Percentiles rank a stretch among this genome's conserved stretches.
phyloP scores from a whole-genome alignment of 805 yeast genomes.

The Metschnikowia amazonensis region DNA sequence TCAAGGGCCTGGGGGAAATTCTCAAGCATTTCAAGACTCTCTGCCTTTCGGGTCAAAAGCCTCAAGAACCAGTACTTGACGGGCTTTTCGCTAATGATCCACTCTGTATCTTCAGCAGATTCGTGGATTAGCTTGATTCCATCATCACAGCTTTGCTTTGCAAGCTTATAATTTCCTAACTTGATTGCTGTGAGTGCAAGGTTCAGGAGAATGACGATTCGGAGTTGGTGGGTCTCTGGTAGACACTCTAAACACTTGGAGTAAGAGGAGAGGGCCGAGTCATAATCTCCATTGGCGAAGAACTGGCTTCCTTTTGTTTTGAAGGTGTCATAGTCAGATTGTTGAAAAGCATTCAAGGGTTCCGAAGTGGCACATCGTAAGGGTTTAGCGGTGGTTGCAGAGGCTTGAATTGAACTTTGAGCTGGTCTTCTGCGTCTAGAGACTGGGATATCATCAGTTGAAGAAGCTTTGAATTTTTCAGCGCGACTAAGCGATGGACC shows the following conservation, averaged over 20 bases:
- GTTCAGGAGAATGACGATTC: conserved; percentile 71
- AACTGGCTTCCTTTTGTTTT: conserved; percentile 57
- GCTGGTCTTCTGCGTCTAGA: conserved; percentile 20
- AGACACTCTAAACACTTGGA: conserved; percentile 46
- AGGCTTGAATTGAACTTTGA: no score
- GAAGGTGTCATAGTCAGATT: conserved; percentile 43
- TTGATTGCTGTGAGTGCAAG: conserved; percentile 62
- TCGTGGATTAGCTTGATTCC: conserved; percentile 41
- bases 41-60: conserved; percentile 68
- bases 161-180: conserved; percentile 62
- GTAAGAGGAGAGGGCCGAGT: conserved; percentile 59
- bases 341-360: conserved; percentile 37
- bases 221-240: conserved; percentile 61
- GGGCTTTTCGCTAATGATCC: conserved; percentile 45
- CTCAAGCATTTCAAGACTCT: conserved; percentile 78
- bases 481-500: conserved; percentile 16
- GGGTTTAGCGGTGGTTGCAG: no score
- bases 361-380: conserved; percentile 14
- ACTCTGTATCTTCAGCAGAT: conserved; percentile 25
- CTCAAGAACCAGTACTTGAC: conserved; percentile 73
- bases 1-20: conserved; percentile 59
- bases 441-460: conserved; percentile 21
- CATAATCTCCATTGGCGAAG: conserved; percentile 81
- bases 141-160: conserved; percentile 42
- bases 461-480: conserved; percentile 24